These are phyloP conservation scores for Citrus trifoliata DNA, from an alignment of 345 rosid genomes.

Conservation along the genomic window DNA sequence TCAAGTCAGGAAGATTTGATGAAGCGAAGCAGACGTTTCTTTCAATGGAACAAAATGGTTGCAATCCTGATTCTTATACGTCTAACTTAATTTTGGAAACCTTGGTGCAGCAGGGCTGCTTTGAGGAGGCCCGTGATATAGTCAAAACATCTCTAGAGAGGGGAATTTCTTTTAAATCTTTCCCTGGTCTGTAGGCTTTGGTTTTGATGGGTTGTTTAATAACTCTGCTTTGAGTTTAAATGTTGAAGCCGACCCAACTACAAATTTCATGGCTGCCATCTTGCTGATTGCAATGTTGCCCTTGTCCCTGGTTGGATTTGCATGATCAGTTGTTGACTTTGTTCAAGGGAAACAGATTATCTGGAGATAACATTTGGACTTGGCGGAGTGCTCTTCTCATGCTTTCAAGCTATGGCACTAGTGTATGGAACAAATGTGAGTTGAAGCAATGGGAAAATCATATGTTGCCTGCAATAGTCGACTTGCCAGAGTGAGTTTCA, in stretches of 20 bases:
- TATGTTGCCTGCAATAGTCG: background rate
- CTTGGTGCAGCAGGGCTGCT: constrained; percentile 19
- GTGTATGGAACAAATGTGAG: background rate
- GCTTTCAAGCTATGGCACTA: background rate
- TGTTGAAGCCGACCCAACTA: background rate
- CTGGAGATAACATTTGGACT: constrained; percentile 2
- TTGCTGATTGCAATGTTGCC: background rate
- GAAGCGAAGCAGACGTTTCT: constrained; percentile 60
- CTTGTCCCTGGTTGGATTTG: constrained; percentile 1
- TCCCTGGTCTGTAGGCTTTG: constrained; percentile 3
- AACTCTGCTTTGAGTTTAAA: background rate
- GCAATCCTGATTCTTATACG: constrained; percentile 56
- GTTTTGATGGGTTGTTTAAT: constrained; percentile 6
- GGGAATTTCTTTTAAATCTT: constrained; percentile 23
- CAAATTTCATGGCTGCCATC: background rate
- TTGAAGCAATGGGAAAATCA: background rate
- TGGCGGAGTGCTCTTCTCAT: background rate
- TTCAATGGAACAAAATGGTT: constrained; percentile 59
- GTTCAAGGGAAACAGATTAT: background rate
- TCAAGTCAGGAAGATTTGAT: constrained; percentile 45
- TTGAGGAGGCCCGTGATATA: constrained; percentile 32
- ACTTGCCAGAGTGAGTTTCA: background rate
- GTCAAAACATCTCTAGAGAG: constrained; percentile 14
- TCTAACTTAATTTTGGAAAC: constrained; percentile 38
- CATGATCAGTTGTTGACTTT: background rate